These are phyloP conservation scores for Candida ovalis DNA, from an alignment of 805 yeast species.

Conservation along the genomic window DNA sequence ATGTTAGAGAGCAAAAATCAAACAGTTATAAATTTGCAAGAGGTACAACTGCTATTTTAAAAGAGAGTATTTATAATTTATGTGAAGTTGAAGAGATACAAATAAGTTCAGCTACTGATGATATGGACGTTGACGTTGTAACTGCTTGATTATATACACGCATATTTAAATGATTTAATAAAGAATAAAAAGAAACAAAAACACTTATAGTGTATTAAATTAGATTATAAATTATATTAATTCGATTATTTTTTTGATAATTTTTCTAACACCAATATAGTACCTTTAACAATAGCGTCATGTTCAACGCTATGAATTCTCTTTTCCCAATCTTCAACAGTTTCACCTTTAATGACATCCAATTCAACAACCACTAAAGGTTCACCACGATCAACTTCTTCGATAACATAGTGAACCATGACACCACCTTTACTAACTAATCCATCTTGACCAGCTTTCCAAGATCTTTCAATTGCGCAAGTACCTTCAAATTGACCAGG, in stretches of 20 bases:
- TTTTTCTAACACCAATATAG: conserved; percentile 26
- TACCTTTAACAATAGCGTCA: conserved; percentile 89
- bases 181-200: not conserved
- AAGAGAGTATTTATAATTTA: conserved; percentile 58
- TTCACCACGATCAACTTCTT: conserved; percentile 91
- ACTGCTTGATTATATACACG: conserved; percentile 10
- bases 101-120: conserved; percentile 27
- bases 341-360: conserved; percentile 65
- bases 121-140: conserved; percentile 59
- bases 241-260: no score
- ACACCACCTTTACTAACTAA: conserved; percentile 76
- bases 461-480: conserved; percentile 94
- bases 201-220: no score
- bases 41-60: conserved; percentile 90
- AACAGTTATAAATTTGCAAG: conserved; percentile 80
- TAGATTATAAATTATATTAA: no score
- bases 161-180: not conserved
- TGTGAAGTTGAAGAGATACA: conserved; percentile 51
- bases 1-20: conserved; percentile 77
- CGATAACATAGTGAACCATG: conserved; percentile 96
- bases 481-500: conserved; percentile 98
- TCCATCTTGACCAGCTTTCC: conserved; percentile 91
- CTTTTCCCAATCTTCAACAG: conserved; percentile 72
- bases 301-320: conserved; percentile 87
- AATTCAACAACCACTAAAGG: conserved; percentile 83